Conservation (phyloP, 2,329 filamentous ascomycete genomes). For the Lachnellula arida region DNA sequence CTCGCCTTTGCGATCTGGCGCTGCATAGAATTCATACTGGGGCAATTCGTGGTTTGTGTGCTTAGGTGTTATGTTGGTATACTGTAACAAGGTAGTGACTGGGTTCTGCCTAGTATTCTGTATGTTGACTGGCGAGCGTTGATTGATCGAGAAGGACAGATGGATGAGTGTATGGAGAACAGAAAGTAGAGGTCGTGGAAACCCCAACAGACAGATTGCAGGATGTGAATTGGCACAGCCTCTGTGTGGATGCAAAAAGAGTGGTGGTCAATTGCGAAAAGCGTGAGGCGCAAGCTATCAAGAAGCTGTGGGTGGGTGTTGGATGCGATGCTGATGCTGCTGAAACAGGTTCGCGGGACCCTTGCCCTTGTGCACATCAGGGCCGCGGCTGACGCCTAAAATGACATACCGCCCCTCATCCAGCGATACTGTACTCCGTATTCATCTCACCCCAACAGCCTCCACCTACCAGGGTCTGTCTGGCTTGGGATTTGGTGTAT, state of each 20-base stretch:
- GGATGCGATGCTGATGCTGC: not conserved
- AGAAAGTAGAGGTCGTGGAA: not conserved
- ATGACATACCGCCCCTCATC: slow-evolving; percentile 4
- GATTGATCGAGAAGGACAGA: not conserved
- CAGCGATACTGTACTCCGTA: not conserved
- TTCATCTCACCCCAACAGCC: not conserved
- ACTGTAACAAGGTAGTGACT: not conserved
- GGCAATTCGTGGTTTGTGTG: slow-evolving; percentile 6
- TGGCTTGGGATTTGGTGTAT: too few relatives aligned
- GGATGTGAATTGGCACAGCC: slow-evolving; percentile 2
- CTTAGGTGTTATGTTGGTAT: slow-evolving; percentile 5
- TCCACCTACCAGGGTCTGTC: not conserved
- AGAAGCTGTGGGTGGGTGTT: not conserved
- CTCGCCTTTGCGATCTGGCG: slow-evolving; percentile 69
- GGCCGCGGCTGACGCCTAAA: slow-evolving; percentile 5
- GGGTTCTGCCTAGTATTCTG: slow-evolving; percentile 3
- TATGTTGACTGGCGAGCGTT: not conserved
- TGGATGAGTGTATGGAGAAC: not conserved
- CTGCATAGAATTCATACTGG: slow-evolving; percentile 66
- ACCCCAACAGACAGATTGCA: not conserved
- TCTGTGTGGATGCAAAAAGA: not conserved
- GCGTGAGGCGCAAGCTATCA: not conserved
- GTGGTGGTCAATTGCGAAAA: not conserved
- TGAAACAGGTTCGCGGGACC: slow-evolving; percentile 14
- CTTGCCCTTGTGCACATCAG: not conserved